A percentile compares a stretch with the other conserved stretches of the same genome.
These are phyloP conservation scores for Nakaseomyces delphensis DNA, from an alignment of 1,139 yeast genomes.

Conservation along the genomic window DNA sequence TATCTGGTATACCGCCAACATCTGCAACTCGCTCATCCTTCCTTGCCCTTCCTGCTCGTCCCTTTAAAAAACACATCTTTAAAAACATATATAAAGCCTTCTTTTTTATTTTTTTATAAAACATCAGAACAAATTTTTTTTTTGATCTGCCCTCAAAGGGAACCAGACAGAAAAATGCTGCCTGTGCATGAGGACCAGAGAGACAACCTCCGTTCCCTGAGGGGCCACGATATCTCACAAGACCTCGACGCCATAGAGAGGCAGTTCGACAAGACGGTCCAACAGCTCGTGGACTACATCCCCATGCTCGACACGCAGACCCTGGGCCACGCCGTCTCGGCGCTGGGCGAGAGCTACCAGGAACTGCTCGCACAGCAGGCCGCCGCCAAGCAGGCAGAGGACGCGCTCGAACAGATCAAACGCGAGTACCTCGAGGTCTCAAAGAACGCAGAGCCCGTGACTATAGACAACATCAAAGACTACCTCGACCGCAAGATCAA, in stretches of 20 bases:
- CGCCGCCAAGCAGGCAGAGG: conserved; percentile 2
- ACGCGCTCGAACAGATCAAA: conserved; percentile 7
- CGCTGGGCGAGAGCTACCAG: conserved; percentile 3
- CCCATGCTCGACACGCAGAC: conserved; percentile 9
- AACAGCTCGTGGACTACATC: conserved; percentile 13
- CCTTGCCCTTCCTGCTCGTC: neutral
- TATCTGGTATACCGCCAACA: conserved; percentile 1
- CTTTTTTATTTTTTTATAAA: too few relatives aligned
- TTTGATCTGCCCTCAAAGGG: too few relatives aligned
- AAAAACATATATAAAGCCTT: neutral
- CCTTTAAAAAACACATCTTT: neutral
- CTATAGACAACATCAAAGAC: conserved; percentile 1
- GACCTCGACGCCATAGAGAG: conserved; percentile 7
- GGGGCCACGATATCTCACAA: neutral
- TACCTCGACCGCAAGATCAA: conserved; percentile 5
- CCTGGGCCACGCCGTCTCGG: neutral
- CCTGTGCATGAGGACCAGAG: neutral
- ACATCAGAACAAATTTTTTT: neutral
- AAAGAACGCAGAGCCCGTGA: conserved; percentile 4
- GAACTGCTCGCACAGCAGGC: conserved; percentile 6
- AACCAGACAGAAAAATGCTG: too few relatives aligned
- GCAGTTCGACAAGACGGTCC: conserved; percentile 16
- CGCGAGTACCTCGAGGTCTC: conserved; percentile 8
- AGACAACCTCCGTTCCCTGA: conserved; percentile 1
- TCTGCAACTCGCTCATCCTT: conserved; percentile 4